Base-by-base conservation (phyloP, 1,139 yeast species). In the Saccharomyces hybrid region DNA sequence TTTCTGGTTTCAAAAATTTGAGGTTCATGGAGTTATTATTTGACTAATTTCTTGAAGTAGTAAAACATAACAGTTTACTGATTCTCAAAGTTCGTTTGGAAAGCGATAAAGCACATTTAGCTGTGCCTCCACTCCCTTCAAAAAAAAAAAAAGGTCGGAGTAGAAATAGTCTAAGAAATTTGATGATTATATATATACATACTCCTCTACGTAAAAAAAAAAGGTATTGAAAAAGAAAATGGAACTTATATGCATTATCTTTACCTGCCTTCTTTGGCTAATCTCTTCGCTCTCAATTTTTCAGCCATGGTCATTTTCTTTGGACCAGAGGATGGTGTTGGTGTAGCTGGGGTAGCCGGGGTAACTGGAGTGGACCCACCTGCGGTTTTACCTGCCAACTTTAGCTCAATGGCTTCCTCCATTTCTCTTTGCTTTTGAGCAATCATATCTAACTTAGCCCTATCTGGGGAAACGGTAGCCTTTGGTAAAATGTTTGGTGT, bases 281-380 rank as follows among this genome's bases (percentile, higher is more conserved):
- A 57, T 78, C 86, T 81, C 77, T 76, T 81, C 70, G 82, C 75
- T 68, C 70, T 80, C 83, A 82, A 70, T 68, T 66, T 81, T 70
- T 83, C 85, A 54, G 84, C 79, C 61, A 68, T 82, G 42, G 83
- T 70, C 75, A 81, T 57, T 54, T 77, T 76, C 59, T 62, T 68
- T 49, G 65, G 62, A 44, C 62, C 61, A 31, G 72, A 66, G 16
- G 73, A 57, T 34, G 64, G 61, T 9, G 27, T 26, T 26, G 27
- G 27, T 63, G 60, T 19, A 2, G 32, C 38, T 47, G 50, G 50
- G 8, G 49, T 49, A 3, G 32, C 38, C 14, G 41, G 27, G 8
- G 50, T 25, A 16, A 47, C 46, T 16, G 49, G 19, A 5, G 52
- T 46, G 14, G 52, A 48, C 38, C 16, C 46, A 14, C 54, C 31